These are phyloP conservation scores for Astraeus odoratus DNA, from an alignment of 768 basidiomycete species.

Conservation along the genomic window DNA sequence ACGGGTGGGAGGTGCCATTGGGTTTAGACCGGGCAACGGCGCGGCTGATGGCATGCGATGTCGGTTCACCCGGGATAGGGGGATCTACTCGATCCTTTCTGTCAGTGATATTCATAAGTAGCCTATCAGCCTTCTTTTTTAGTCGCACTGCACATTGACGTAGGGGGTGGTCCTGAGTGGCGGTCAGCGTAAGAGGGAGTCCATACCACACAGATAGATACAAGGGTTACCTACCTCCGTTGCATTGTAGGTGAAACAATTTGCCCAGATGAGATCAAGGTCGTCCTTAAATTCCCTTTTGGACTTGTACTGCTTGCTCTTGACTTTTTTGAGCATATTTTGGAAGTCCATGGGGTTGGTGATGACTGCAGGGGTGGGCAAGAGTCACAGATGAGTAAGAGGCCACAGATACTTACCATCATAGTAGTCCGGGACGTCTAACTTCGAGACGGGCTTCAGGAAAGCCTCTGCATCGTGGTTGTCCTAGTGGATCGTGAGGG, in stretches of 20 bases:
- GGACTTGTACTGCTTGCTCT: constrained; percentile 84
- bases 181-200: not conserved
- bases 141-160: constrained; percentile 76
- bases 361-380: constrained; percentile 58
- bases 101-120: constrained; percentile 87
- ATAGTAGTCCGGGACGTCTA: constrained; percentile 91
- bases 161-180: constrained; percentile 80
- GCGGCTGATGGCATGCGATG: constrained; percentile 16
- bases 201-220: not conserved
- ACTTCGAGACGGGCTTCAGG: constrained; percentile 83
- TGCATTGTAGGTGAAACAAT: constrained; percentile 90
- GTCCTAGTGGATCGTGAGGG: constrained; percentile 41
- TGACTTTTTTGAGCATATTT: constrained; percentile 91
- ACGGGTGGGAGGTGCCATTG: constrained; percentile 33
- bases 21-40: constrained; percentile 36
- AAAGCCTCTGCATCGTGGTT: constrained; percentile 93
- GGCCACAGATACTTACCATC: constrained; percentile 52
- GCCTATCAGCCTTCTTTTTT: constrained; percentile 74
- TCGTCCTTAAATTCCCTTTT: constrained; percentile 93
- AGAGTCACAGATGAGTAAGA: not conserved
- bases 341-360: constrained; percentile 92
- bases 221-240: constrained; percentile 50
- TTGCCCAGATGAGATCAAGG: constrained; percentile 94
- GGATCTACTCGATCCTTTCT: constrained; percentile 75
- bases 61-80: constrained; percentile 46